These are phyloP conservation scores for Sclerotinia minor DNA, from an alignment of 2,329 filamentous ascomycete species.

Conservation along the genomic window DNA sequence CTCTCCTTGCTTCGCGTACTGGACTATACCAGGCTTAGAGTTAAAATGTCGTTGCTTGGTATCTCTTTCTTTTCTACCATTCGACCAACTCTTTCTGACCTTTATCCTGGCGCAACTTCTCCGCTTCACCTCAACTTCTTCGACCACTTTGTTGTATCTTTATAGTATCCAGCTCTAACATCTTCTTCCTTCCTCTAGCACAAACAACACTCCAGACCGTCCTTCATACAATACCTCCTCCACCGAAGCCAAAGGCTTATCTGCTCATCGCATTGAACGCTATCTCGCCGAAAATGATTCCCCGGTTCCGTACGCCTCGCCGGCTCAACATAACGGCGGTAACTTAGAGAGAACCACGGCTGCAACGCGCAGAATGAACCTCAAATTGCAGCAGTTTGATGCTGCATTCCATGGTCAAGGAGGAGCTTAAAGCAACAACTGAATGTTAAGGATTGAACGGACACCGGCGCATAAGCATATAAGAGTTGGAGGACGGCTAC, in stretches of 20 bases:
- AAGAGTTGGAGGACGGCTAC: neutral
- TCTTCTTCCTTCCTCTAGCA: neutral
- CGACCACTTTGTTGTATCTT: neutral
- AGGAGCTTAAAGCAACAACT: neutral
- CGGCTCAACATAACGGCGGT: neutral
- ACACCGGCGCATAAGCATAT: neutral
- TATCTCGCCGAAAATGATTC: neutral
- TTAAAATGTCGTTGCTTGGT: neutral
- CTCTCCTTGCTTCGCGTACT: neutral
- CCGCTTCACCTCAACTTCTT: neutral
- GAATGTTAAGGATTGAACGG: neutral
- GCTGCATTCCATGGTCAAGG: neutral
- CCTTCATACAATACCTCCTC: neutral
- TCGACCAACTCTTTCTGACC: neutral
- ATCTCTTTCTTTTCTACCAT: neutral
- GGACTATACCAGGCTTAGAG: neutral
- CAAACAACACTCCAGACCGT: neutral
- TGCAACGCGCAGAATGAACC: neutral
- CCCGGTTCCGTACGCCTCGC: neutral
- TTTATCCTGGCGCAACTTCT: no score
- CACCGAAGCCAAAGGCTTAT: neutral
- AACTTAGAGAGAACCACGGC: neutral
- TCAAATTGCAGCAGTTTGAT: conserved; percentile 4
- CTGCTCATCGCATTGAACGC: neutral
- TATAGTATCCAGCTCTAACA: neutral